phyloP scores from a whole-genome alignment of 192 early-diverging fungal species.

The Umbelopsis isabellina region DNA sequence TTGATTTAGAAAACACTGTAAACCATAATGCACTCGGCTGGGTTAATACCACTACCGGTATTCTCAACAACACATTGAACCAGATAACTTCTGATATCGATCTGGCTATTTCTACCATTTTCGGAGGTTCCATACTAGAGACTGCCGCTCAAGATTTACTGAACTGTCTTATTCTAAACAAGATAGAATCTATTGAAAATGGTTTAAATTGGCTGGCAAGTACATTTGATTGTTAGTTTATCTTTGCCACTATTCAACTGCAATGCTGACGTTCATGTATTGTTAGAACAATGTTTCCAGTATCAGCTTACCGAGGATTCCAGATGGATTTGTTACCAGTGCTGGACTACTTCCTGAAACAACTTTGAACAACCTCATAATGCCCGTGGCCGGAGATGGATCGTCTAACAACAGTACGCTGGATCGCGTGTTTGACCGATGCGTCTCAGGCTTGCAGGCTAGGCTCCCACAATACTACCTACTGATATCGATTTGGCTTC shows the following conservation, averaged over 20 bases:
- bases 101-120: not conserved
- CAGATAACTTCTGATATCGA: constrained; percentile 22
- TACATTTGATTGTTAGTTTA: not conserved
- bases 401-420: not conserved
- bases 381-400: not conserved
- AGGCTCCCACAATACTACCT: constrained; percentile 2
- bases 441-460: not conserved
- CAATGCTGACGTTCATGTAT: not conserved
- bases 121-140: constrained; percentile 36
- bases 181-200: constrained; percentile 33
- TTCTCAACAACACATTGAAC: constrained; percentile 31
- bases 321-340: not conserved
- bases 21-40: constrained; percentile 32
- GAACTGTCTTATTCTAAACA: constrained; percentile 32
- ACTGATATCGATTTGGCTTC: not conserved
- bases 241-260: too few relatives aligned
- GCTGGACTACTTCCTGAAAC: not conserved
- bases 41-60: constrained; percentile 17
- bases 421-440: constrained; percentile 10
- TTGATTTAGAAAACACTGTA: constrained; percentile 11
- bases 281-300: constrained; percentile 5
- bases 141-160: constrained; percentile 29
- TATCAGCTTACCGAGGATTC: not conserved
- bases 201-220: constrained; percentile 43
- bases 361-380: not conserved